Percentiles rank a stretch among this genome's conserved stretches.
Conservation (phyloP, 352 stramenopile genomes). For the Thraustochytrium sp. region DNA sequence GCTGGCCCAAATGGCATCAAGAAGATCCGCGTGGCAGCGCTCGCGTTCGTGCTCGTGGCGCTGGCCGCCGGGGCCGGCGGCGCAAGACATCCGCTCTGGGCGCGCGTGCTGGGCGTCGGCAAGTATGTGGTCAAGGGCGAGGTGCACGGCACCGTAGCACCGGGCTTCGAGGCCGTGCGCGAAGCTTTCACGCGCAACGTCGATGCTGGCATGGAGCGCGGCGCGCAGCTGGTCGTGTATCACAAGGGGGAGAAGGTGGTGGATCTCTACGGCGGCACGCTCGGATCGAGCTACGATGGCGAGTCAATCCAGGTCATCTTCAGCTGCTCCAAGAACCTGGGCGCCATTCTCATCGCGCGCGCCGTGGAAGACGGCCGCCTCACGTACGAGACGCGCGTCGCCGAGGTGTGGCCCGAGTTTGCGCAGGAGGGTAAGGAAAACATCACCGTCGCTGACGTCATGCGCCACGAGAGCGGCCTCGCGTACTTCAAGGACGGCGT, state of each 20-base stretch:
- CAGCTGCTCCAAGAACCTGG: neutral
- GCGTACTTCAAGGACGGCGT: neutral
- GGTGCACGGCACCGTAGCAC: neutral
- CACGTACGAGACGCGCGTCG: neutral
- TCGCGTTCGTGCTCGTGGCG: neutral
- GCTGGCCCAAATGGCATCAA: too few relatives aligned
- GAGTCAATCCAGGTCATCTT: neutral
- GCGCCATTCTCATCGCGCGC: neutral
- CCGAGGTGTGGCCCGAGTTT: conserved; percentile 11
- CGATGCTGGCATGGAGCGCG: neutral
- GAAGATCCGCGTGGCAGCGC: neutral
- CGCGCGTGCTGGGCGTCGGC: neutral
- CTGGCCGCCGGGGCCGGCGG: neutral
- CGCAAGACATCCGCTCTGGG: neutral
- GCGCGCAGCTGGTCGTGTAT: conserved; percentile 21
- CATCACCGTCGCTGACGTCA: conserved; percentile 20
- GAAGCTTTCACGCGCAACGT: conserved; percentile 4
- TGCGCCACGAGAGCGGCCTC: conserved; percentile 15
- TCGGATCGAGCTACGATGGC: neutral
- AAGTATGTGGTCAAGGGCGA: neutral
- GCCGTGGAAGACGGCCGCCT: neutral
- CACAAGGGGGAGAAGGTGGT: conserved; percentile 25
- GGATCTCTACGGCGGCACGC: neutral
- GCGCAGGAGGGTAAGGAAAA: conserved; percentile 8
- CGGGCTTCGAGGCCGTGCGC: conserved; percentile 14